A percentile compares a stretch with the other conserved stretches of the same genome.
Conservation (phyloP, 2,329 filamentous ascomycete genomes). For the Ophiosphaerella narmari region DNA sequence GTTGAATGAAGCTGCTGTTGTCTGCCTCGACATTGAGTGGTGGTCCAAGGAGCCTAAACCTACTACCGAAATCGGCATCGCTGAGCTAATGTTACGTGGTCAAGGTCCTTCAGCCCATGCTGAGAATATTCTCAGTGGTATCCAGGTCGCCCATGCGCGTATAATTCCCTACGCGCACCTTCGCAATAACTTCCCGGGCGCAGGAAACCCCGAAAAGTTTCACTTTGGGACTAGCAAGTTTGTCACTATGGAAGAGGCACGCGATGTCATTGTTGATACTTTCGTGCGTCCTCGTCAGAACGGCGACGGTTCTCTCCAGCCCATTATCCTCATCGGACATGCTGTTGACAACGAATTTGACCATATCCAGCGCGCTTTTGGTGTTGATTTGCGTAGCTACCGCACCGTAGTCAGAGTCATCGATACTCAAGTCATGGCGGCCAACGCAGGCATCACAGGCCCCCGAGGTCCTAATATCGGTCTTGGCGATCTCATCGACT, state of each 20-base stretch:
- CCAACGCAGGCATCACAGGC: constrained; percentile 5
- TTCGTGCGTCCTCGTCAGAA: constrained; percentile 7
- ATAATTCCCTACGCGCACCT: constrained; percentile 17
- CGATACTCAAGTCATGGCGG: constrained; percentile 22
- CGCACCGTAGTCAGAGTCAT: constrained; percentile 22
- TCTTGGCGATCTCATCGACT: constrained; percentile 10
- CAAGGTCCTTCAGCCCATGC: constrained; percentile 2
- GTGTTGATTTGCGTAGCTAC: constrained; percentile 9
- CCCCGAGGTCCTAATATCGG: constrained; percentile 12
- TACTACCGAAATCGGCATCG: constrained; percentile 23
- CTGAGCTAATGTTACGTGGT: constrained; percentile 11
- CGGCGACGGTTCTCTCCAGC: constrained; percentile 8
- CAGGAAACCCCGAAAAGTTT: constrained; percentile 17
- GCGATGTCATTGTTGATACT: constrained; percentile 5
- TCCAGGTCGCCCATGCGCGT: constrained; percentile 16
- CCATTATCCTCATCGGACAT: constrained; percentile 24
- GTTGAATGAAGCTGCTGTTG: constrained; percentile 8
- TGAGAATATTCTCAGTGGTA: constrained; percentile 12
- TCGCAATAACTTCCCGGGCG: constrained; percentile 12
- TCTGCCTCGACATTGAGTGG: constrained; percentile 21
- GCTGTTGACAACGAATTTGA: constrained; percentile 16
- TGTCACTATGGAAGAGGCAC: constrained; percentile 9
- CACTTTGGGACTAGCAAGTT: constrained; percentile 20
- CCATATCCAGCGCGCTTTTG: constrained; percentile 11
- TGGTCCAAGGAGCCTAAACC: constrained; percentile 17